Evolutionary conservation across 306 rosid genomes (phyloP).

Genomic region (Biancaea sappan): DNA sequence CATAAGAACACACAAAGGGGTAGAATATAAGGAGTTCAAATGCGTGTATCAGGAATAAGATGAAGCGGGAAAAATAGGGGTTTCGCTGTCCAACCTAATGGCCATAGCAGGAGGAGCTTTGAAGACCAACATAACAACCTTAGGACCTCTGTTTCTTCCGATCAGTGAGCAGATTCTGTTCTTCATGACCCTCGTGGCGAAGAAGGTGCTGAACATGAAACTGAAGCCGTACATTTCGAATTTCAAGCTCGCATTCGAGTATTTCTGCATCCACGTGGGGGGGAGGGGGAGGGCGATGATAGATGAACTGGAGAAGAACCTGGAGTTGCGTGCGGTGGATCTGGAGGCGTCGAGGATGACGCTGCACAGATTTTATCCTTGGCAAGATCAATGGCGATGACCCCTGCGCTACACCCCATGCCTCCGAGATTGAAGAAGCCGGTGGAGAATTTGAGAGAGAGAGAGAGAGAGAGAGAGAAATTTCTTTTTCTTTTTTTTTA

Average conservation of each 20-base stretch:
- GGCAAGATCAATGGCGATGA: no score
- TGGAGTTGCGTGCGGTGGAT: constrained; percentile 57
- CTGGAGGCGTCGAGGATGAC: constrained; percentile 76
- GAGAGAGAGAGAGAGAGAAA: no score
- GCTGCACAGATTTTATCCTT: constrained; percentile 67
- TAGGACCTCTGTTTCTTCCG: constrained; percentile 67
- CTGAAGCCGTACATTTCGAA: constrained; percentile 60
- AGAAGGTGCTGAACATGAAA: constrained; percentile 44
- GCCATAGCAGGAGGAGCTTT: constrained; percentile 69
- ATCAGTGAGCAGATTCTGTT: constrained; percentile 64
- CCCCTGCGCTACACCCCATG: no score
- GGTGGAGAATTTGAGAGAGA: no score
- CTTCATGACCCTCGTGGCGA: constrained; percentile 44
- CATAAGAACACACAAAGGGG: constrained; percentile 66
- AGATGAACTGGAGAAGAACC: constrained; percentile 70
- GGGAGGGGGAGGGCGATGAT: constrained; percentile 75
- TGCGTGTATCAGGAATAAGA: constrained; percentile 66
- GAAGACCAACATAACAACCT: constrained; percentile 57
- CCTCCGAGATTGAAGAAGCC: no score
- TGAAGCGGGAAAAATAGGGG: constrained; percentile 59
- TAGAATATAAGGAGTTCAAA: constrained; percentile 57
- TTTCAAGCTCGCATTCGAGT: constrained; percentile 68
- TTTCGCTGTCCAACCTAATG: constrained; percentile 66
- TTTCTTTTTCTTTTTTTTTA: no score
- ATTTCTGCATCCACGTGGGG: constrained; percentile 77